Base-by-base conservation (phyloP, 345 rosid species). In the Brassica juncea region DNA sequence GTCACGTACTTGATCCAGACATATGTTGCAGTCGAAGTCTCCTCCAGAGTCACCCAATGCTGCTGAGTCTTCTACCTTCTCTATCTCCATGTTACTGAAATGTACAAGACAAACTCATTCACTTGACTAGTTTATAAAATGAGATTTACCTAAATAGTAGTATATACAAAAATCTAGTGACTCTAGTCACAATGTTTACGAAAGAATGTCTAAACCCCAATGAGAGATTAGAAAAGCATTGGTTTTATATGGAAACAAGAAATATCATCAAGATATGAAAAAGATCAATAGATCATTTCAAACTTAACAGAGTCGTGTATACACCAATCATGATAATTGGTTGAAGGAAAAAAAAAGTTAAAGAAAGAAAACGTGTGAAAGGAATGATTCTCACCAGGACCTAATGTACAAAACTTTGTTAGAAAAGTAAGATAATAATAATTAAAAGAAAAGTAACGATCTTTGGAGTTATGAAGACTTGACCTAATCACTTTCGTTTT, bases 1-100 rank as follows among this genome's bases (percentile, higher is more conserved):
- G 42, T 95, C 99, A 0, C 57, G 84, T 3, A 93, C 98, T 62
- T 68, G 86, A 44, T 95, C 98, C 12, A 95, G 80, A 66, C 99
- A 95, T 82, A 95, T 93, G 66, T 88, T 91, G 84, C 99, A 95
- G 82, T 93, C 96, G 72, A 93, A 95, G 84, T 89, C 84, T 76
- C 92, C 95, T 21, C 75, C 71, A 16, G 52, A 71, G 30, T 81
- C 81, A 66, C 19, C 28, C 54, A 58, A 2, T 72, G 58, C 67
- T 39, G 42, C 21, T 11, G 59, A 10, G 47, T 70, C 75, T 16
- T 70, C 72, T 1, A 39, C 52, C 2, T 66, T 72, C 59, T 77
- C 81, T 44, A 71, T 76, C 73, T 76, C 83, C 83, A 76, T 81
- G 32, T 60, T 68, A 19, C 80, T 75, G 35, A 34, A 73, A 80